These are phyloP conservation scores for Ambrosia hybrid DNA, from an alignment of 140 eudicot species.

Conservation along the genomic window DNA sequence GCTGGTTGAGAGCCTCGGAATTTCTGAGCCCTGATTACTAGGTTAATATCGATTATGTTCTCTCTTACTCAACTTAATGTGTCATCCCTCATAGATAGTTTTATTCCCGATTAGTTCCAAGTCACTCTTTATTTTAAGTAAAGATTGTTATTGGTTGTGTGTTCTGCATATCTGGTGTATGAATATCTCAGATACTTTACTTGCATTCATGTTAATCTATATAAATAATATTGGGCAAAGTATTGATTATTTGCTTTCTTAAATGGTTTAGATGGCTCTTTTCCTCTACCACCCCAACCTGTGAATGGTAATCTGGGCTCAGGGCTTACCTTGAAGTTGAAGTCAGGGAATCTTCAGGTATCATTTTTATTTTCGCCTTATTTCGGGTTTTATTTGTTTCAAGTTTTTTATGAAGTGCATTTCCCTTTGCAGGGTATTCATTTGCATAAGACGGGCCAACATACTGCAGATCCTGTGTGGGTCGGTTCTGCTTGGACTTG, in stretches of 20 bases:
- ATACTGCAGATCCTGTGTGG: constrained; percentile 51
- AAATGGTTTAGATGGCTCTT: constrained; percentile 26
- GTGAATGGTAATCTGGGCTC: constrained; percentile 8
- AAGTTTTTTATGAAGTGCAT: not conserved
- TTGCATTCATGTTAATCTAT: not conserved
- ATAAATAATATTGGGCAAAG: not conserved
- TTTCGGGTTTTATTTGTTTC: not conserved
- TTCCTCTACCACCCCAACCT: constrained; percentile 11
- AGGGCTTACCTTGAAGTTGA: constrained; percentile 14
- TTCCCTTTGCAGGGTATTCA: constrained; percentile 34
- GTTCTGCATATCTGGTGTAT: not conserved
- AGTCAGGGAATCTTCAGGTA: constrained; percentile 31
- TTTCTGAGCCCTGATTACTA: constrained; percentile 55
- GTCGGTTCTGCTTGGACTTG: constrained; percentile 63
- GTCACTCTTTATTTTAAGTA: not conserved
- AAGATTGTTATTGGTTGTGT: not conserved
- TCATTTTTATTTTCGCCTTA: not conserved
- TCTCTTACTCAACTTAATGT: constrained; percentile 35
- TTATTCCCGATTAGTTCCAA: not conserved
- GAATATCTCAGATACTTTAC: not conserved
- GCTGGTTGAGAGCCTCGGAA: constrained; percentile 90
- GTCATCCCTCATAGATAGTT: constrained; percentile 2
- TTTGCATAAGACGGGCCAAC: constrained; percentile 24
- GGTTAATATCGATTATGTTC: constrained; percentile 60
- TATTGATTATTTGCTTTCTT: constrained; percentile 27